Percentiles rank a stretch among this genome's conserved stretches.
Evolutionary conservation across 1,284 basidiomycete species (phyloP).

Genomic region (Trametes hirsuta): DNA sequence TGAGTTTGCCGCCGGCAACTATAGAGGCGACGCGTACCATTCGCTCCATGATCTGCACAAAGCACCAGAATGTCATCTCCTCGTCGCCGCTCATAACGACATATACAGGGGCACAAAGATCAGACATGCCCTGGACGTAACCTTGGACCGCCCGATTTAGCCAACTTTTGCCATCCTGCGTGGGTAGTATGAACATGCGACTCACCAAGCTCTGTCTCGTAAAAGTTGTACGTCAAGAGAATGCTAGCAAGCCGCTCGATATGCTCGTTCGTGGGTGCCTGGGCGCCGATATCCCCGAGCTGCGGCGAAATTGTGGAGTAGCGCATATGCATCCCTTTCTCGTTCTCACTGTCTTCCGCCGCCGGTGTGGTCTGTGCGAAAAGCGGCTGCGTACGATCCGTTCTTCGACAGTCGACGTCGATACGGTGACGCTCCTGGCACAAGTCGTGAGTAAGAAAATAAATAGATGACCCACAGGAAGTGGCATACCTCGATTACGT

Average conservation of each 20-base stretch:
- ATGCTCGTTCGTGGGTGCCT: constrained; percentile 86
- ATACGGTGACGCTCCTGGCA: constrained; percentile 81
- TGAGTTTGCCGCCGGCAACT: neutral
- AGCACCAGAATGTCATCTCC: constrained; percentile 93
- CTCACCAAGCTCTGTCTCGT: constrained; percentile 86
- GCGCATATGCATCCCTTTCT: constrained; percentile 54
- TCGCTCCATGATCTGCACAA: constrained; percentile 92
- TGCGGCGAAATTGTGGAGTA: constrained; percentile 75
- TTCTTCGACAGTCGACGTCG: constrained; percentile 95
- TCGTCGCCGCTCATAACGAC: constrained; percentile 91
- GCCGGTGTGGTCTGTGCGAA: constrained; percentile 59
- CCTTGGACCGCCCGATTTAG: constrained; percentile 43
- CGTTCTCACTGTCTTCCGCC: constrained; percentile 43
- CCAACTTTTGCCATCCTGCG: neutral
- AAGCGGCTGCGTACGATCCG: constrained; percentile 90
- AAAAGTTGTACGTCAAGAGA: constrained; percentile 92
- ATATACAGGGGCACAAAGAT: constrained; percentile 93
- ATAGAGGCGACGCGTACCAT: constrained; percentile 64
- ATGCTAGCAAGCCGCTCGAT: constrained; percentile 80
- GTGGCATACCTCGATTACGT: constrained; percentile 69
- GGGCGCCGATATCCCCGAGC: constrained; percentile 73
- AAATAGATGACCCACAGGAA: neutral
- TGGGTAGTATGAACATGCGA: constrained; percentile 10
- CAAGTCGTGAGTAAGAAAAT: neutral
- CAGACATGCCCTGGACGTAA: constrained; percentile 97